Conservation (phyloP, 352 stramenopile species). For the Globisporangium paddicum region DNA sequence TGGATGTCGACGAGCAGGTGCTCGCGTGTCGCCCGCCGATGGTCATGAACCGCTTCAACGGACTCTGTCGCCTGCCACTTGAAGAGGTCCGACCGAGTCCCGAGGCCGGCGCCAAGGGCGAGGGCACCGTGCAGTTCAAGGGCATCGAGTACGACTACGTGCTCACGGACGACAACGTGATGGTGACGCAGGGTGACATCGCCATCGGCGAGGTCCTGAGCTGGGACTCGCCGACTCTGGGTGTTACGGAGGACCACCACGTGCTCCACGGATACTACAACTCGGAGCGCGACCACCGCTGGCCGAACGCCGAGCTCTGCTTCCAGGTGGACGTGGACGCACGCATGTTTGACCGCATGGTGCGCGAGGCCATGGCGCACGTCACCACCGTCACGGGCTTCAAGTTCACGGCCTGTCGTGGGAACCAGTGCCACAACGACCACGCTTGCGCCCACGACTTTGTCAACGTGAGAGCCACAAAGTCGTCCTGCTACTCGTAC, state of each 20-base stretch:
- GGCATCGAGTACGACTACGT: conserved; percentile 84
- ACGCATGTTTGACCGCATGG: conserved; percentile 25
- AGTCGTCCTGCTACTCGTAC: conserved; percentile 74
- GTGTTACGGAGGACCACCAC: conserved; percentile 8
- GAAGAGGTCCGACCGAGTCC: conserved; percentile 38
- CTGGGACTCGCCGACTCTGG: conserved; percentile 19
- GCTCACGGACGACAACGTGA: conserved; percentile 59
- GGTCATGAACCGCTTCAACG: conserved; percentile 37
- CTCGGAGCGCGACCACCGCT: conserved; percentile 66
- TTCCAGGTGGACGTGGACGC: conserved; percentile 57
- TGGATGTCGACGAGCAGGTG: conserved; percentile 33
- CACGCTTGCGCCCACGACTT: conserved; percentile 49
- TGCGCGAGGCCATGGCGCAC: conserved; percentile 57
- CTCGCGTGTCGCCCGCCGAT: conserved; percentile 34
- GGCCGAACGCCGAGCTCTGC: conserved; percentile 56
- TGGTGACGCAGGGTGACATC: conserved; percentile 77
- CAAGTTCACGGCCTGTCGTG: conserved; percentile 45
- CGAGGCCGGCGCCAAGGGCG: conserved; percentile 10
- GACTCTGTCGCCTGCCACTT: conserved; percentile 57
- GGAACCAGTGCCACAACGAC: conserved; percentile 42
- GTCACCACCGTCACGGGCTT: conserved; percentile 65
- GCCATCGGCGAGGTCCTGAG: conserved; percentile 55
- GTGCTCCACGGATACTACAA: conserved; percentile 82
- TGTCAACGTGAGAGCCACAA: conserved; percentile 43
- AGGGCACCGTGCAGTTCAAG: conserved; percentile 47